Conservation (phyloP, 306 rosid species). For the Prunus armeniaca region DNA sequence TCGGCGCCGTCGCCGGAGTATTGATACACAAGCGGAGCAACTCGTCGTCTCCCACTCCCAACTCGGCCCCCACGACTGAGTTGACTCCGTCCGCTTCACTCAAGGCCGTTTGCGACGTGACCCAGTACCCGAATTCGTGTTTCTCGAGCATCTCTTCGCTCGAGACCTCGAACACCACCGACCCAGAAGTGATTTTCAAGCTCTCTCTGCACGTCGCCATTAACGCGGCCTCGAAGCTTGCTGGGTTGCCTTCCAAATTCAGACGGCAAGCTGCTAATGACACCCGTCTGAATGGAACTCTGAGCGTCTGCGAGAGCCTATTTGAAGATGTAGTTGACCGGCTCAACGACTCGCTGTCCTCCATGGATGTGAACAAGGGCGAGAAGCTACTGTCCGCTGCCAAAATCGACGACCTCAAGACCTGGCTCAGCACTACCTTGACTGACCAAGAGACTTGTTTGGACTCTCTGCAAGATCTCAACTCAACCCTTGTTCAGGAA, state of each 20-base stretch:
- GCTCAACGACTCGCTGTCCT: slow-evolving; percentile 58
- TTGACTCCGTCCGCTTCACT: slow-evolving; percentile 66
- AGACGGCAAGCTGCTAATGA: slow-evolving; percentile 23
- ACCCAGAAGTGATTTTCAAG: slow-evolving; percentile 62
- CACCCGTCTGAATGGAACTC: slow-evolving; percentile 17
- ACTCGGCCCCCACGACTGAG: slow-evolving; percentile 29
- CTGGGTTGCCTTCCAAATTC: slow-evolving; percentile 10
- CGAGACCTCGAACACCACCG: slow-evolving; percentile 54
- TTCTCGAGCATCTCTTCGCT: slow-evolving; percentile 51
- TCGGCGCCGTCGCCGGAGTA: slow-evolving; percentile 52
- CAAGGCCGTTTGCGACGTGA: slow-evolving; percentile 58
- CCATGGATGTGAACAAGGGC: slow-evolving; percentile 23
- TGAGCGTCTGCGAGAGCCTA: slow-evolving; percentile 41
- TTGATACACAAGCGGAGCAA: slow-evolving; percentile 46
- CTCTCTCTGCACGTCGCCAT: slow-evolving; percentile 76
- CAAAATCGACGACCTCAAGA: slow-evolving; percentile 40
- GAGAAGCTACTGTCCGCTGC: slow-evolving; percentile 31
- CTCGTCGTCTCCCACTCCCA: slow-evolving; percentile 32
- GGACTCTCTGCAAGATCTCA: slow-evolving; percentile 59
- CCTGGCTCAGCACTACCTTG: slow-evolving; percentile 76
- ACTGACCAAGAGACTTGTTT: slow-evolving; percentile 84
- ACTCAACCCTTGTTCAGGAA: slow-evolving; percentile 34
- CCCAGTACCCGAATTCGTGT: slow-evolving; percentile 78
- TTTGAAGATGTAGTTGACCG: slow-evolving; percentile 58
- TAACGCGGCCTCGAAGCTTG: slow-evolving; percentile 49